Conservation (phyloP, 495 filamentous ascomycete genomes). For the Cetradonia linearis region DNA sequence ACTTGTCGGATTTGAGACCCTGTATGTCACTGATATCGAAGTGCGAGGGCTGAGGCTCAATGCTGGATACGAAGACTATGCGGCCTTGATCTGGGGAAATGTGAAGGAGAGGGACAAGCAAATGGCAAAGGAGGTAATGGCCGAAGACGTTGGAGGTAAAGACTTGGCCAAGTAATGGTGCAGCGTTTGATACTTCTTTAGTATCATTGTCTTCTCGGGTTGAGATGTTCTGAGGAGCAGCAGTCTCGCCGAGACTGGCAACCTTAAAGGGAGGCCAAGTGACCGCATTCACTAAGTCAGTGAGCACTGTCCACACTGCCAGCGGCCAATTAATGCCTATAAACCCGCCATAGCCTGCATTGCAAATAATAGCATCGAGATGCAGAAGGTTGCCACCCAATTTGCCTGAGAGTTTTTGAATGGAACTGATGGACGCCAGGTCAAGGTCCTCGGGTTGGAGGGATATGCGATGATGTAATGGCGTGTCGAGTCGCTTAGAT, state of each 20-base stretch:
- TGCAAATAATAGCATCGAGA: slow-evolving; percentile 72
- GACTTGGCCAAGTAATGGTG: slow-evolving; percentile 60
- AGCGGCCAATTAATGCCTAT: slow-evolving; percentile 62
- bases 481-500: slow-evolving; percentile 17
- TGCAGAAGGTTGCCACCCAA: slow-evolving; percentile 45
- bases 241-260: slow-evolving; percentile 47
- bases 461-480: slow-evolving; percentile 31
- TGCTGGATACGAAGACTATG: slow-evolving; percentile 74
- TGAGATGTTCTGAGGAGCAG: slow-evolving; percentile 26
- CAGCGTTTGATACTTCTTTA: slow-evolving; percentile 21
- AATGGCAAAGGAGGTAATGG: slow-evolving; percentile 82
- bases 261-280: slow-evolving; percentile 75
- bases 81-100: slow-evolving; percentile 44
- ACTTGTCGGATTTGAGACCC: slow-evolving; percentile 44
- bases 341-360: slow-evolving; percentile 86
- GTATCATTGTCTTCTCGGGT: slow-evolving; percentile 13
- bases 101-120: slow-evolving; percentile 60
- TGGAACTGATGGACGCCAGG: slow-evolving; percentile 44
- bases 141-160: slow-evolving; percentile 92
- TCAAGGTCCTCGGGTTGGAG: slow-evolving; percentile 45
- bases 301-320: slow-evolving; percentile 49
- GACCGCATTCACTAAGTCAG: slow-evolving; percentile 54
- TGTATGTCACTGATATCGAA: slow-evolving; percentile 67
- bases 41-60: slow-evolving; percentile 52
- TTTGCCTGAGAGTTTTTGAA: slow-evolving; percentile 41